These are phyloP conservation scores for Skeletonema marinoi DNA, from an alignment of 108 stramenopile genomes.

Conservation along the genomic window DNA sequence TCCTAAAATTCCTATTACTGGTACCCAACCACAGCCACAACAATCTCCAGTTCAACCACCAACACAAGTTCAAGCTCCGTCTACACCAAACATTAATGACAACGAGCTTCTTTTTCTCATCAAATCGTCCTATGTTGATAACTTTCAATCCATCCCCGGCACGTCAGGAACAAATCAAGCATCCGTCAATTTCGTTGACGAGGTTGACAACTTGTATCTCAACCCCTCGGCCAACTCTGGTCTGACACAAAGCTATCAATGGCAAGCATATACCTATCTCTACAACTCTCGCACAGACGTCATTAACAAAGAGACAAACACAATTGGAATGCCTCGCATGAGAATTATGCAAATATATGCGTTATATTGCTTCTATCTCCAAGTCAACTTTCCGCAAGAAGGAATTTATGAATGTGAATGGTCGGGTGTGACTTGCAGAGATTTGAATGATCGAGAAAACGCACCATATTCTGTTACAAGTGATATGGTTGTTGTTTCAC, in stretches of 20 bases:
- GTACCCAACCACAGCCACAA: not conserved
- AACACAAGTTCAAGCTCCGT: not conserved
- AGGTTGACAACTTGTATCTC: not conserved
- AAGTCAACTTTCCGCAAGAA: not conserved
- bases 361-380: conserved; percentile 9
- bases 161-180: conserved; percentile 17
- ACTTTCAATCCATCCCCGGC: conserved; percentile 10
- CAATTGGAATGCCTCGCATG: conserved; percentile 1
- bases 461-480: not conserved
- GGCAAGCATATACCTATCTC: conserved; percentile 17
- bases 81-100: not conserved
- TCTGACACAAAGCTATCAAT: conserved; percentile 14
- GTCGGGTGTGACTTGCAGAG: conserved; percentile 14
- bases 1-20: not conserved
- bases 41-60: not conserved
- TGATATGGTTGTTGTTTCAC: not conserved
- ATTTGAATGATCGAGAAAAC: conserved; percentile 4
- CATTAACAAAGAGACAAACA: conserved; percentile 7
- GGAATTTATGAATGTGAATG: conserved; percentile 13
- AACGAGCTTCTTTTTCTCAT: conserved; percentile 15
- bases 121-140: conserved; percentile 7
- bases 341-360: conserved; percentile 21
- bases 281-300: conserved; percentile 12
- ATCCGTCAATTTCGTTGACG: not conserved
- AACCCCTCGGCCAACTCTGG: not conserved